Base-by-base conservation (phyloP, 2,329 filamentous ascomycete genomes). In the Alternaria viburni region DNA sequence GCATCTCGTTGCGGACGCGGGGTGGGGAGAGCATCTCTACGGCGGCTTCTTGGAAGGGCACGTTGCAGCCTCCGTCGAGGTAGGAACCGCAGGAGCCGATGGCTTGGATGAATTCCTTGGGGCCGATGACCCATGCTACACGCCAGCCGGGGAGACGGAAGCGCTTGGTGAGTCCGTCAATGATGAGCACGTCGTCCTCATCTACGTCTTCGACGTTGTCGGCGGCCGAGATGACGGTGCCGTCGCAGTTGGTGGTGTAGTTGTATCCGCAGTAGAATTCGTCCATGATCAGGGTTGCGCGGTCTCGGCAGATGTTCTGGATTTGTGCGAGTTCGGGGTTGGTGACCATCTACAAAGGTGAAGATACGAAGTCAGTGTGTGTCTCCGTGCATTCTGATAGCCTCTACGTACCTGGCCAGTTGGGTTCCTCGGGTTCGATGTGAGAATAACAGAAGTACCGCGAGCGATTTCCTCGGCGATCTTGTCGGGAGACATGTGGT, bases 91-190 rank as follows among this genome's bases (percentile, higher is more conserved):
- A 97, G 43, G 91, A 94, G 60, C 93, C 93, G 69, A 97, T 94
- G 28, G 95, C 94, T 80, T 92, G 90, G 83, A 97, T 93, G 81
- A 97, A 98, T 74, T 97, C 94, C 85, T 97, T 97, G 69, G 95
- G 95, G 1, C 95, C 95, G 59, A 98, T 80, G 71, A 98, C 93
- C 95, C 95, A 98, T 7, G 95, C 94, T 46, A 98, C 94, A 78
- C 95, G 91, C 93, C 95, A 98, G 65, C 95, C 95, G 2, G 95
- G 95, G 30, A 98, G 89, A 70, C 95, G 90, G 87, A 98, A 98
- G 66, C 95, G 91, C 87, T 98, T 98, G 72, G 95, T 98, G 25
- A 98, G 87, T 54, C 95, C 95, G 77, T 98, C 95, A 69, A 98
- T 95, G 80, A 98, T 92, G 68, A 98, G 87, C 2, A 98, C 94